Conservation (phyloP, 192 early-diverging fungal species). For the Coemansia sp. region DNA sequence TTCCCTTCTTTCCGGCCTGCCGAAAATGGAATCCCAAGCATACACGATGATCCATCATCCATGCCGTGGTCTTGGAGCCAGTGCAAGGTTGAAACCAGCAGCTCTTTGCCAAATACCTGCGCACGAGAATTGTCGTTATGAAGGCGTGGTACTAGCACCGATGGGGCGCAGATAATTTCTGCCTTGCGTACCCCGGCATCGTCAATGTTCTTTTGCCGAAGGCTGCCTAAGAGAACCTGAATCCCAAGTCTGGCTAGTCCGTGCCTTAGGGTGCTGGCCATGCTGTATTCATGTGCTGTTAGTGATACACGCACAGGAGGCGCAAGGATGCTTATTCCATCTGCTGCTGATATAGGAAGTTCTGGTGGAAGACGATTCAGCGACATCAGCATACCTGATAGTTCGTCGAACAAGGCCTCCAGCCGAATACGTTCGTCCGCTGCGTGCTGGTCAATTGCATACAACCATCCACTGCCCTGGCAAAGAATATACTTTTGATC, state of each 20-base stretch:
- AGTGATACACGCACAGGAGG: conserved; percentile 26
- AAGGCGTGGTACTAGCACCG: conserved; percentile 36
- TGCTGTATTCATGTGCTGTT: conserved; percentile 15
- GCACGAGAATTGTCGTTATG: conserved; percentile 1
- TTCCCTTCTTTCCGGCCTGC: background rate
- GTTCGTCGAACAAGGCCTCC: conserved; percentile 22
- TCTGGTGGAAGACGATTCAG: conserved; percentile 7
- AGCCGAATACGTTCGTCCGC: conserved; percentile 53
- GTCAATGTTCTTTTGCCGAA: background rate
- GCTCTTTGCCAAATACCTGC: conserved; percentile 22
- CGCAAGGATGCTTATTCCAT: conserved; percentile 37
- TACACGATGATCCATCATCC: background rate
- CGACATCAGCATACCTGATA: conserved; percentile 11
- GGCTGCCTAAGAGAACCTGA: background rate
- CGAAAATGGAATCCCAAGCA: background rate
- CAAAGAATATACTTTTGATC: conserved; percentile 51
- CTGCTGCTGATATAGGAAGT: conserved; percentile 14
- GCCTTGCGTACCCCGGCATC: background rate
- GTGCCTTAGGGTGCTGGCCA: background rate
- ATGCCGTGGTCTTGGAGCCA: background rate
- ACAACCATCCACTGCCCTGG: conserved; percentile 20
- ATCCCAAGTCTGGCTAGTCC: conserved; percentile 31
- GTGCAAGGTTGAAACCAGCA: conserved; percentile 19
- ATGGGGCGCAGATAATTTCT: conserved; percentile 27
- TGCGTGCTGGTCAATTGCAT: conserved; percentile 55